Base-by-base conservation (phyloP, 2,329 filamentous ascomycete species). In the Colletotrichum euphorbiae region DNA sequence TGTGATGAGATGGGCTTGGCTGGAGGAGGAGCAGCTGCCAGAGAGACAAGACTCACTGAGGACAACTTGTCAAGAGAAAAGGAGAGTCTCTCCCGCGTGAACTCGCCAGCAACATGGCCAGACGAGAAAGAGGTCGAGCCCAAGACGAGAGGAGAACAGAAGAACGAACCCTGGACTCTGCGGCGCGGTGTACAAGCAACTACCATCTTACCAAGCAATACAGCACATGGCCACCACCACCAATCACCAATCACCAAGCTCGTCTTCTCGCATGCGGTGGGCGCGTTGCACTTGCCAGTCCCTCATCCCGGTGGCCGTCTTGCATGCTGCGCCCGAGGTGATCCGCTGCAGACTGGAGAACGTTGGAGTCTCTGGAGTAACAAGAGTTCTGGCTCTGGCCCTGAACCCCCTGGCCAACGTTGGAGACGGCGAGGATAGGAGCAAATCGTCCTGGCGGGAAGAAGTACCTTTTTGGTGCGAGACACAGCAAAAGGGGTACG, bases 371-470 rank as follows among this genome's bases (percentile, higher is more conserved):
- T 1, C 50, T 40, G 13, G 54, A 51, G 56, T 55, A 50, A 7
- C 33, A 56, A 51, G 51, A 62, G 58, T 57, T 60, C 59, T 63
- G 59, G 51, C 50, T 28, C 28, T 28, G 28, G 28, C 28, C 7
- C 28, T 28, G 6, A 24, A 7, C 28, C 28, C 28, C 63, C 45
- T 28, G 50, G 42, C 24, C 19, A 64, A 31, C 11, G 31, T 31
- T 51, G 48, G 48, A 9, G 52, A 24, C 42, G 52, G 17, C 42
- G 33, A 21, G 64, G 59, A 46, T 31, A 68, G 61, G 65, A 68
- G 65, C 65, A 68, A 68, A 65, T 19, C 46, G 65, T 68, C 65
- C 65, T 68, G 54, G n/a, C 19, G 19, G 13, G 19, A 28, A n/a
- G 13, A 50, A 45, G 60, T 68, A 48, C 24, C 65, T n/a, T 21